Conservation (phyloP, 1,139 yeast genomes). For the Yamadazyma oceani region DNA sequence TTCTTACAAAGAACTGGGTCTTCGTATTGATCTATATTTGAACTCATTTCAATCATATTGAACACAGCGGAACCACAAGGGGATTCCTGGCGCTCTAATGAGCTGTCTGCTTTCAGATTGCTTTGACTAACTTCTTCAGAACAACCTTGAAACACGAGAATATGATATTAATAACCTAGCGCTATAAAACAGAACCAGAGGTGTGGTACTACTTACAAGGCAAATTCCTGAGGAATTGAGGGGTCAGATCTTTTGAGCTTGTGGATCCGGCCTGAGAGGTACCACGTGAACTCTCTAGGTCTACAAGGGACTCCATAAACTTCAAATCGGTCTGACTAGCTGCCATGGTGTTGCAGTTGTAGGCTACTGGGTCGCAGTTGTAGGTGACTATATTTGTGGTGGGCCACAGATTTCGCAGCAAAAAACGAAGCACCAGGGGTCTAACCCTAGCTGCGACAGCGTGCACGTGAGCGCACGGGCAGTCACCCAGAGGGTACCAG, state of each 20-base stretch:
- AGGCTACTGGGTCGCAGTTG: neutral
- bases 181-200: no score
- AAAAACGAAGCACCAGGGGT: neutral
- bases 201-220: no score
- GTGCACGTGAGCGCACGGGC: no score
- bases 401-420: constrained; percentile 2
- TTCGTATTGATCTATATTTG: neutral
- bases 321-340: neutral
- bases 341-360: neutral
- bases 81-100: neutral
- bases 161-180: no score
- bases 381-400: neutral
- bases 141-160: no score
- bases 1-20: constrained; percentile 1
- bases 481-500: neutral
- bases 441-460: no score
- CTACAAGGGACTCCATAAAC: neutral
- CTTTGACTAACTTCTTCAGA: no score
- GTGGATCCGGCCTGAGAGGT: no score
- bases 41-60: neutral
- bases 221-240: no score
- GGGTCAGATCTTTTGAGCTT: no score
- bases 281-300: neutral
- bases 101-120: no score
- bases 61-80: no score